Evolutionary conservation across 495 filamentous ascomycete genomes (phyloP).

Genomic region (Penicillium taxi): DNA sequence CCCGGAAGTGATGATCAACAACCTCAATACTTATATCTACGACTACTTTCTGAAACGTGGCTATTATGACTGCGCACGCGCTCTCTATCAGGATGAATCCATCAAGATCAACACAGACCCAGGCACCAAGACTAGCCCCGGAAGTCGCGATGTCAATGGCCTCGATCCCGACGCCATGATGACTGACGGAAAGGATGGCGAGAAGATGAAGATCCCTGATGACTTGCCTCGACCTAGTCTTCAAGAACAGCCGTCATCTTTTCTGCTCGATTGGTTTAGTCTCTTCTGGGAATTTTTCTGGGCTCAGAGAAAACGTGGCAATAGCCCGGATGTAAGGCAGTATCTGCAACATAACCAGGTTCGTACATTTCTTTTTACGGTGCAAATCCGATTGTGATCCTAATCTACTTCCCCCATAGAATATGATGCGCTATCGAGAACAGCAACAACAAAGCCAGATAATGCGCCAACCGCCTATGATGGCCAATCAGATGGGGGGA

Average conservation of each 20-base stretch:
- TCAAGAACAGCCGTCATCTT: constrained; percentile 59
- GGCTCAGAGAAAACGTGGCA: constrained; percentile 61
- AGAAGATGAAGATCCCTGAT: constrained; percentile 62
- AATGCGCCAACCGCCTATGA: constrained; percentile 63
- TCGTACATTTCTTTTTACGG: too few species aligned
- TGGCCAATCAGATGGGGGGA: constrained; percentile 57
- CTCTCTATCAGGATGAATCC: constrained; percentile 48
- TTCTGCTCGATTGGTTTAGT: constrained; percentile 91
- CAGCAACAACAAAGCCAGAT: constrained; percentile 58
- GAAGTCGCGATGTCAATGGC: constrained; percentile 59
- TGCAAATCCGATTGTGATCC: too few species aligned
- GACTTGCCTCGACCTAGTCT: constrained; percentile 73
- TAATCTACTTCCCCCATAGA: constrained; percentile 25
- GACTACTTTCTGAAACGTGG: constrained; percentile 84
- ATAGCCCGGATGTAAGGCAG: constrained; percentile 48
- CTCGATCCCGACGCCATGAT: constrained; percentile 77
- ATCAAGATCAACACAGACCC: constrained; percentile 51
- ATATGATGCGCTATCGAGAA: constrained; percentile 37
- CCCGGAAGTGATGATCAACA: constrained; percentile 59
- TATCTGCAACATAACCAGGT: constrained; percentile 81
- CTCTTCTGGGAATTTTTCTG: constrained; percentile 93
- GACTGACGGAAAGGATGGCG: constrained; percentile 67
- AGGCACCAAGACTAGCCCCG: constrained; percentile 49
- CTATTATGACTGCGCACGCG: constrained; percentile 71
- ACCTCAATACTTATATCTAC: constrained; percentile 95